These are phyloP conservation scores for Fusarium annulatum DNA, from an alignment of 2,329 filamentous ascomycete species.

Conservation along the genomic window DNA sequence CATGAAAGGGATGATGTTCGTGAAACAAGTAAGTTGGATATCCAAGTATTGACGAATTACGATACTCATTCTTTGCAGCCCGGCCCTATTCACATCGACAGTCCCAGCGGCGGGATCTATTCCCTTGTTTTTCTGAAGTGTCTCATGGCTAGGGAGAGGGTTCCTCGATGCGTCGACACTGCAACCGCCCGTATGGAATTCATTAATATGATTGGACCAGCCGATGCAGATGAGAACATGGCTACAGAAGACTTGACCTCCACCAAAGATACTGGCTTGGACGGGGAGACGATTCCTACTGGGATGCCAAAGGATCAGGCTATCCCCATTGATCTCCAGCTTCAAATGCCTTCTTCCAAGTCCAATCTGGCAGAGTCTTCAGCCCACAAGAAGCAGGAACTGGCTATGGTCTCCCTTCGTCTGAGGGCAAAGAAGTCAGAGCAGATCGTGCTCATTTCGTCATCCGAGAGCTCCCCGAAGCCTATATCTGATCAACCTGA, in stretches of 20 bases:
- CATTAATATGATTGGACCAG: not conserved
- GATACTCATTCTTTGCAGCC: not conserved
- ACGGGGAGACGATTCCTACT: fast-evolving
- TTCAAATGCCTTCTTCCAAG: not conserved
- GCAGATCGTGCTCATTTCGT: not conserved
- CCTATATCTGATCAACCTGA: fast-evolving
- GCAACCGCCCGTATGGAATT: not conserved
- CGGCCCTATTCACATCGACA: not conserved
- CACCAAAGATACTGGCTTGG: fast-evolving
- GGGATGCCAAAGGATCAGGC: not conserved
- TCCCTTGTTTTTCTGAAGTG: not conserved
- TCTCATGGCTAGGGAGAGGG: not conserved
- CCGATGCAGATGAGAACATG: not conserved
- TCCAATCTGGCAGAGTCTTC: too few relatives aligned
- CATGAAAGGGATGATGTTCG: not conserved
- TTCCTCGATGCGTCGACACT: not conserved
- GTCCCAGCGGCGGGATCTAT: not conserved
- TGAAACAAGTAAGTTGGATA: not conserved
- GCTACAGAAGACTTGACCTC: not conserved
- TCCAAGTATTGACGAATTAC: too few relatives aligned
- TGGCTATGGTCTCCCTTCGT: not conserved
- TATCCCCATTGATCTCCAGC: not conserved
- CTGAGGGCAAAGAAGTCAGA: fast-evolving
- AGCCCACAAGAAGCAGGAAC: not conserved
- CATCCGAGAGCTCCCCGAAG: not conserved